Percentiles rank a stretch among this genome's conserved stretches.
These are phyloP conservation scores for Pleodorina starrii DNA, from an alignment of 139 green algal species.

Conservation along the genomic window DNA sequence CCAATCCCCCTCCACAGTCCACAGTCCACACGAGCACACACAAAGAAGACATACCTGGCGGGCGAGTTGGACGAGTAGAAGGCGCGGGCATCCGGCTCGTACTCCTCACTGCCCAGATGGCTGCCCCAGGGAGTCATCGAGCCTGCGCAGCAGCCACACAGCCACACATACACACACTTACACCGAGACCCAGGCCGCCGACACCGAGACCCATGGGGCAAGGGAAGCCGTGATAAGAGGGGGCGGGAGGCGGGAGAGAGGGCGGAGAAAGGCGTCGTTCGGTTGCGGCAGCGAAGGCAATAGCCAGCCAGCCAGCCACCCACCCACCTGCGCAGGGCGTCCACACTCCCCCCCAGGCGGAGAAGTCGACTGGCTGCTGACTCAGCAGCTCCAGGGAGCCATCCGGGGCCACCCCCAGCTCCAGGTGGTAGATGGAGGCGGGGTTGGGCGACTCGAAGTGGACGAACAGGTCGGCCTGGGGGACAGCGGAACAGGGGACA, in stretches of 20 bases:
- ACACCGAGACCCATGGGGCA: too few species aligned
- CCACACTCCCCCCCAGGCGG: constrained; percentile 46
- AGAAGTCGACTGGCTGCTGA: constrained; percentile 7
- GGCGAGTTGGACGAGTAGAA: constrained; percentile 21
- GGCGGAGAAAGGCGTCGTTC: background rate
- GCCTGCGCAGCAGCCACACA: too few species aligned
- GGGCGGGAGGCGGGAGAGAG: background rate
- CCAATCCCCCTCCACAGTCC: too few species aligned
- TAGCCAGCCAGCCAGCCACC: too few species aligned
- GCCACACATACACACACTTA: too few species aligned
- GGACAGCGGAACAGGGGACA: too few species aligned
- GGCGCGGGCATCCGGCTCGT: constrained; percentile 50
- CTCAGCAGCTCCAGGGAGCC: background rate
- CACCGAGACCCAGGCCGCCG: too few species aligned
- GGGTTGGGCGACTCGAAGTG: constrained; percentile 32
- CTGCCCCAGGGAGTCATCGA: constrained; percentile 57
- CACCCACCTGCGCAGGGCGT: constrained; percentile 34
- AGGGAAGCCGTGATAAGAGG: background rate
- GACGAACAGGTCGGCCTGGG: constrained; percentile 23
- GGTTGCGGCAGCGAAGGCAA: too few species aligned
- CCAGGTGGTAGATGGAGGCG: constrained; percentile 23
- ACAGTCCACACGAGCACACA: too few species aligned
- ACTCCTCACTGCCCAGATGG: constrained; percentile 63
- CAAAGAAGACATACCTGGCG: background rate
- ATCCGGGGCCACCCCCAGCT: background rate